Conservation (phyloP, 371 early-diverging fungal genomes). For the Sporodiniella umbellata region DNA sequence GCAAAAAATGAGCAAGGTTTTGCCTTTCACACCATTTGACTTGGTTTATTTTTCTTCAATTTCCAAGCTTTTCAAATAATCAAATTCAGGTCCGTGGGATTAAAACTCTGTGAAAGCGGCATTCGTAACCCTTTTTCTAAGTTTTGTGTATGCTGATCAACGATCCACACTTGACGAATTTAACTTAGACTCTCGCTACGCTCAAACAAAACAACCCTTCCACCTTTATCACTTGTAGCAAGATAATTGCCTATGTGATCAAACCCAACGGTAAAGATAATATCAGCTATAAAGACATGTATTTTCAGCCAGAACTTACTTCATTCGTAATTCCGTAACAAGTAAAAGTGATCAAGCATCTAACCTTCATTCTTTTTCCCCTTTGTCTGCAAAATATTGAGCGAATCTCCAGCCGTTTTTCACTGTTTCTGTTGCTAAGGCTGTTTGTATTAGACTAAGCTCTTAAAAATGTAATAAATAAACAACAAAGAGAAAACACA, state of each 20-base stretch:
- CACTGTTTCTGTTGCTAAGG: neutral
- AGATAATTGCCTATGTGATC: slow-evolving; percentile 89
- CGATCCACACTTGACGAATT: no score
- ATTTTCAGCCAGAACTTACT: slow-evolving; percentile 3
- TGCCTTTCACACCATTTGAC: slow-evolving; percentile 86
- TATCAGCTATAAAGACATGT: slow-evolving; percentile 67
- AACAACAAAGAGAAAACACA: neutral
- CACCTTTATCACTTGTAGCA: slow-evolving; percentile 92
- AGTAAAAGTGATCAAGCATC: no score
- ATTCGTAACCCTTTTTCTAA: slow-evolving; percentile 92
- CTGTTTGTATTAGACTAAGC: slow-evolving; percentile 13
- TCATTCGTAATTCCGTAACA: slow-evolving; percentile 99
- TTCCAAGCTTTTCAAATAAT: slow-evolving; percentile 94
- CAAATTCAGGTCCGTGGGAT: slow-evolving; percentile 95
- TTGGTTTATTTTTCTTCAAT: slow-evolving; percentile 96
- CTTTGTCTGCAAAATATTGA: slow-evolving; percentile 99
- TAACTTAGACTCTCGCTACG: slow-evolving; percentile 52
- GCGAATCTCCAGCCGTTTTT: slow-evolving; percentile 93
- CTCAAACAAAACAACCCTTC: slow-evolving; percentile 89
- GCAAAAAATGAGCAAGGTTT: slow-evolving; percentile 84
- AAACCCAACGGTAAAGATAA: slow-evolving; percentile 95
- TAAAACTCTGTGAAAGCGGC: slow-evolving; percentile 93
- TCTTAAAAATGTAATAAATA: neutral
- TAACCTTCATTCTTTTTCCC: no score
- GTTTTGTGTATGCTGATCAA: neutral